Conservation (phyloP, 108 stramenopile species). For the Pelagomonas calceolata region DNA sequence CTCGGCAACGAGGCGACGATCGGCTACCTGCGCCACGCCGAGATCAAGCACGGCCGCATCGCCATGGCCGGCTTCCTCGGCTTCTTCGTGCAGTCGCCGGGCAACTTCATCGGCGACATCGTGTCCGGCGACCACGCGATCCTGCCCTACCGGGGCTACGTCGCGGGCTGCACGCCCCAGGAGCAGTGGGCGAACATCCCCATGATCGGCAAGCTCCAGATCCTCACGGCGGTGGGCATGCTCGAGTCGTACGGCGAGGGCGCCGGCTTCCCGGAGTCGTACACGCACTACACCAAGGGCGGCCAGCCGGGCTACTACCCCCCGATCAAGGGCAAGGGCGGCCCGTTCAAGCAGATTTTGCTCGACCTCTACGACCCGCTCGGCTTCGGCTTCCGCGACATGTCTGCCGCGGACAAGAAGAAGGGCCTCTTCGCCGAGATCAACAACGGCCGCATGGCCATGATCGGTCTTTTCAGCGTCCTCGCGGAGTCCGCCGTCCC, state of each 20-base stretch:
- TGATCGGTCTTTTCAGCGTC: constrained; percentile 58
- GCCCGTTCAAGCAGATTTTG: background rate
- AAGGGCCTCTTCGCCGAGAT: constrained; percentile 43
- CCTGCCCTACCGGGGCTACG: background rate
- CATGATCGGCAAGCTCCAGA: constrained; percentile 9
- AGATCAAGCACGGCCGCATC: constrained; percentile 53
- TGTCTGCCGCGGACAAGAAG: constrained; percentile 34
- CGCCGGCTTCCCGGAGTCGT: background rate
- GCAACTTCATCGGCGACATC: no score
- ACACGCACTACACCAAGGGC: constrained; percentile 48
- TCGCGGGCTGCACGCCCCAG: constrained; percentile 1
- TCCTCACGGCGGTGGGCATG: constrained; percentile 50
- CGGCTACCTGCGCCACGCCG: constrained; percentile 44
- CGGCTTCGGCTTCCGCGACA: background rate
- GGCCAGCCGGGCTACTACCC: constrained; percentile 52
- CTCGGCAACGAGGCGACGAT: constrained; percentile 48
- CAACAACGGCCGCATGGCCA: constrained; percentile 52
- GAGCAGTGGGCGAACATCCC: background rate
- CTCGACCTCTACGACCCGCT: constrained; percentile 18
- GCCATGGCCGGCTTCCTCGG: constrained; percentile 12
- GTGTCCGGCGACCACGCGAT: background rate
- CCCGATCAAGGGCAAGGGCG: constrained; percentile 18
- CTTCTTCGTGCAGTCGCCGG: background rate
- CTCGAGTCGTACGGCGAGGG: constrained; percentile 2
- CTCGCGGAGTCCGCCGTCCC: constrained; percentile 41